phyloP scores from a whole-genome alignment of 148 eudicot species.

The Vaccinium corymbosum region DNA sequence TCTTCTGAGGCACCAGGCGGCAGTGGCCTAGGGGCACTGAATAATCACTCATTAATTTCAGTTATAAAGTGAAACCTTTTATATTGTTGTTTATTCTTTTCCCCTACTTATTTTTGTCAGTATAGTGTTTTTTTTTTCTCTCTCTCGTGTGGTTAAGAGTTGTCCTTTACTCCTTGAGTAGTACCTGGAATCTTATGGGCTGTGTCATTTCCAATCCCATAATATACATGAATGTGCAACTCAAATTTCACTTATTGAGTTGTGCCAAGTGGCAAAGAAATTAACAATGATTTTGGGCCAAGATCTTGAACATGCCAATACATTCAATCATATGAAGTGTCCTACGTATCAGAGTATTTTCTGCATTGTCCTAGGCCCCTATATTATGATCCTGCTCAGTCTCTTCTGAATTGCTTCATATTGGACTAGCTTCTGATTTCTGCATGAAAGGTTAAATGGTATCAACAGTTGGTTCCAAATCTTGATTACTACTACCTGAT shows the following conservation, averaged over 20 bases:
- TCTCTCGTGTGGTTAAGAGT: not conserved
- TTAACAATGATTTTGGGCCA: not conserved
- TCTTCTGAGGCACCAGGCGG: no score
- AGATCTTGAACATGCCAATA: not conserved
- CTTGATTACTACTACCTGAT: not conserved
- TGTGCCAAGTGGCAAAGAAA: not conserved
- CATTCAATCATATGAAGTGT: not conserved
- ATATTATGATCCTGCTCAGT: not conserved
- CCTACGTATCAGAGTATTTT: not conserved
- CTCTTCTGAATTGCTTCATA: not conserved
- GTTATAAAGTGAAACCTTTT: not conserved
- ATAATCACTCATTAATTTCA: no score
- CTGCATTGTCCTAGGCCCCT: not conserved
- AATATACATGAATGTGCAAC: not conserved
- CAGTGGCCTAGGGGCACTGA: no score
- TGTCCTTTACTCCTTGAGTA: not conserved
- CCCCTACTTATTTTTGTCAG: not conserved
- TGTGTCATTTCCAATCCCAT: not conserved
- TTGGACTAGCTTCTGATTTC: not conserved
- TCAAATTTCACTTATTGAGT: constrained; percentile 1
- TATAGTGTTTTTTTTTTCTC: not conserved
- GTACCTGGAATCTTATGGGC: not conserved
- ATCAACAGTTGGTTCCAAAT: not conserved
- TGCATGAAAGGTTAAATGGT: not conserved
- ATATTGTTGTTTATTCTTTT: not conserved